Evolutionary conservation across 2,329 filamentous ascomycete species (phyloP), one percentile per base, ranked within the genome.

Genomic region (Pseudogymnoascus sp.): DNA sequence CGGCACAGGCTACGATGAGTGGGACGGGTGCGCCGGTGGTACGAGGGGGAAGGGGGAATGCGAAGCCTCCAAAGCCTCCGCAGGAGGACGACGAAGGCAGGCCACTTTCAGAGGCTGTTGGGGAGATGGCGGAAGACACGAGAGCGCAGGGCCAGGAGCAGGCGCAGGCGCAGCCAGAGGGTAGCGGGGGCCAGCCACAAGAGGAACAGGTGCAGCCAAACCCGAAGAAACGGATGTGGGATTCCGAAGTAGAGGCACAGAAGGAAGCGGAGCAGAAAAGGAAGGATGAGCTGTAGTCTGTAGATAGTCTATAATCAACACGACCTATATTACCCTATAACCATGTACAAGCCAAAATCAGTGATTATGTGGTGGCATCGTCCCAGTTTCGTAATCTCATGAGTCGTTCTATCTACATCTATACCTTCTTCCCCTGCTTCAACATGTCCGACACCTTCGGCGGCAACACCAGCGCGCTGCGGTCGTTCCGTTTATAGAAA

Each of bases 401-500:
- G 20, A 61, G 14, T 15, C 43, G 9, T 58, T 15, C n/a, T 61
- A 35, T 61, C 28, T 35, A 30, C 15, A 57, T 61, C 59, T 61
- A 83, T 22, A 87, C 81, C 67, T 77, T 82, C 72, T 83, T 85
- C 0, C 84, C 84, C 67, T 85, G 82, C 60, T 75, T 82, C 53
- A 86, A 68, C 69, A 92, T 75, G 66, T 92, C 88, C 1, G 87
- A 87, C 2, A 99, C 92, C 74, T 99, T 99, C 0, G 92, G 92
- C 33, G 94, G 94, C 64, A 99, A 77, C 1, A 97, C 88, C 62
- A 99, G 73, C 9, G 87, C 82, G 68, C 85, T 91, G 63, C 92
- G 82, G 75, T 97, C 93, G 71, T 99, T 99, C 60, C 94, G 81
- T 66, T 87, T 88, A 70, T 94, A 93, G 71, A 99, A 97, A 71